phyloP scores from a whole-genome alignment of 495 filamentous ascomycete genomes.

The Symbiotaphrina buchneri region DNA sequence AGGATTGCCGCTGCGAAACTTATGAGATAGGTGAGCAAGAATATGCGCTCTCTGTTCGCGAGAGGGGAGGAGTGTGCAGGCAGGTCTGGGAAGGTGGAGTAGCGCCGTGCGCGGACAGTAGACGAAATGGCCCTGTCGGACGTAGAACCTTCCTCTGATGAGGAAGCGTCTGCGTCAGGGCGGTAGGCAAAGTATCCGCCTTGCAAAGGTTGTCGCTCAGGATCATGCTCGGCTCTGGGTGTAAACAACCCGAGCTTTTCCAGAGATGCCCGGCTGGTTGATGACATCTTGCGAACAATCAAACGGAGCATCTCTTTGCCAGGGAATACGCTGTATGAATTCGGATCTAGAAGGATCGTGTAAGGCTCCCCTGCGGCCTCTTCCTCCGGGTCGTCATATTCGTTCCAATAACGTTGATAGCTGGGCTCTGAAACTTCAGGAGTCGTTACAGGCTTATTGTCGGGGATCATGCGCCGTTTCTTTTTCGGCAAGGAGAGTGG shows the following conservation, averaged over 20 bases:
- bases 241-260: too few species aligned
- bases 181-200: too few species aligned
- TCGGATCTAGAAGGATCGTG: constrained; percentile 31
- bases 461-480: constrained; percentile 7
- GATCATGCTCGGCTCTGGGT: too few species aligned
- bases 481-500: constrained; percentile 5
- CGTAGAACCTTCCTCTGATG: too few species aligned
- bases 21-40: constrained; percentile 19
- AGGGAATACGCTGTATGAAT: constrained; percentile 21
- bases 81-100: too few species aligned
- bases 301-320: constrained; percentile 18
- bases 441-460: constrained; percentile 1
- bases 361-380: constrained; percentile 22
- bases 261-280: too few species aligned
- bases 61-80: too few species aligned
- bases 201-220: too few species aligned
- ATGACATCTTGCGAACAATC: too few species aligned
- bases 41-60: constrained; percentile 22
- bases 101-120: too few species aligned
- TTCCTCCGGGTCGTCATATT: constrained; percentile 40
- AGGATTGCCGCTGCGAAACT: constrained; percentile 22
- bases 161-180: too few species aligned
- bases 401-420: constrained; percentile 31
- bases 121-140: too few species aligned
- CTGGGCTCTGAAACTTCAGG: background rate